A percentile compares a stretch with the other conserved stretches of the same genome.
Evolutionary conservation across 768 basidiomycete species (phyloP).

Genomic region (Trametes elegans): DNA sequence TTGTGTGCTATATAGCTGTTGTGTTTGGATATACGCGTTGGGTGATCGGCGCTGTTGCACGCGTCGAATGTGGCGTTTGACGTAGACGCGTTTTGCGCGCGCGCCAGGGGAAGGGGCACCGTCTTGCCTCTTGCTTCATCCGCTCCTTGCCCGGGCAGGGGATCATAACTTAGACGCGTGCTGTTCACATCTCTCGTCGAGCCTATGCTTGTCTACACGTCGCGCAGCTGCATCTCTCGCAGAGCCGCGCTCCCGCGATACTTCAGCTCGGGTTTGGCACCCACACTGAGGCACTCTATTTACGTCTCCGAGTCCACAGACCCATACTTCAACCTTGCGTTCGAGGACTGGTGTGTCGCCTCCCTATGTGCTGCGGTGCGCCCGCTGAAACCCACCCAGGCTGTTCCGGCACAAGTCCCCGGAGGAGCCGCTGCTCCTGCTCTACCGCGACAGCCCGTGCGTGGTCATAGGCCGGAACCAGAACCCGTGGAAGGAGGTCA

Average conservation of each 20-base stretch:
- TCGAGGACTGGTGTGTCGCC: constrained; percentile 79
- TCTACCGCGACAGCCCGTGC: constrained; percentile 87
- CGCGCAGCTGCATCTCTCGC: neutral
- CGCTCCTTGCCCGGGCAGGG: neutral
- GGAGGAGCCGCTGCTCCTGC: constrained; percentile 68
- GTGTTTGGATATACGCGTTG: neutral
- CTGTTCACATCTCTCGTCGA: neutral
- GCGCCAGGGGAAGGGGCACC: too few relatives aligned
- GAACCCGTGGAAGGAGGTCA: constrained; percentile 98
- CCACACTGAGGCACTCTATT: constrained; percentile 43
- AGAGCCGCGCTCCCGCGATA: neutral
- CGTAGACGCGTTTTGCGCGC: neutral
- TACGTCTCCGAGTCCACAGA: constrained; percentile 76
- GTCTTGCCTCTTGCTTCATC: too few relatives aligned
- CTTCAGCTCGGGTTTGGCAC: neutral
- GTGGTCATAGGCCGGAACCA: constrained; percentile 96
- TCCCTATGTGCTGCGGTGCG: constrained; percentile 10
- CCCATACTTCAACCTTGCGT: constrained; percentile 86
- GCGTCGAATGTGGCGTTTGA: neutral
- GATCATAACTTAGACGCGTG: too few relatives aligned
- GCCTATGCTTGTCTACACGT: neutral
- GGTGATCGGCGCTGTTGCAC: neutral
- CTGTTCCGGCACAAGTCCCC: constrained; percentile 76
- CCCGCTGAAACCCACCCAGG: constrained; percentile 39
- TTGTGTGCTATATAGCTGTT: neutral